A percentile compares a stretch with the other conserved stretches of the same genome.
Conservation (phyloP, 179 eudicot species). For the Nepenthes alata region DNA sequence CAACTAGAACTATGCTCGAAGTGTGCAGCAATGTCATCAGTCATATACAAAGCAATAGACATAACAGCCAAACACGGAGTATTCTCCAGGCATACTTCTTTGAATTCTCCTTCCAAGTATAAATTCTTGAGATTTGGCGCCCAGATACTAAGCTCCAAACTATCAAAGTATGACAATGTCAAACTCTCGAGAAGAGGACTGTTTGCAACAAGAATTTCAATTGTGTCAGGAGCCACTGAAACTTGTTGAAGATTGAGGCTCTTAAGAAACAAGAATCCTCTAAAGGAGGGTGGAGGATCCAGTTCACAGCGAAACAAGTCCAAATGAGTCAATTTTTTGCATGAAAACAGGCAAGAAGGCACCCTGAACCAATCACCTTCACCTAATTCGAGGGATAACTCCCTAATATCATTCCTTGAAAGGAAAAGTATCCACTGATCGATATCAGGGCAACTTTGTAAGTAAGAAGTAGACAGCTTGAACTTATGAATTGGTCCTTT, state of each 20-base stretch:
- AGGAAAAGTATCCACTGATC: slow-evolving; percentile 94
- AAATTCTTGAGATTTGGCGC: slow-evolving; percentile 80
- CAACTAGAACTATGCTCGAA: slow-evolving; percentile 68
- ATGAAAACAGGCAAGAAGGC: slow-evolving; percentile 62
- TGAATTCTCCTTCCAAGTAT: slow-evolving; percentile 77
- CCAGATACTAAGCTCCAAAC: slow-evolving; percentile 50
- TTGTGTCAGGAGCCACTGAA: slow-evolving; percentile 45
- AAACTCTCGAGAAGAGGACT: slow-evolving; percentile 77
- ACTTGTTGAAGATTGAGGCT: slow-evolving; percentile 74
- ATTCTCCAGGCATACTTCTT: slow-evolving; percentile 56
- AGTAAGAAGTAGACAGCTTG: slow-evolving; percentile 36
- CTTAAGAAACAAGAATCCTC: slow-evolving; percentile 52
- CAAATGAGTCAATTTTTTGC: slow-evolving; percentile 47
- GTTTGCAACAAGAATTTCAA: slow-evolving; percentile 53
- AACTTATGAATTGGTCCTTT: slow-evolving; percentile 86
- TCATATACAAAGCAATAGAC: slow-evolving; percentile 67
- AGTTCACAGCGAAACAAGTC: slow-evolving; percentile 79
- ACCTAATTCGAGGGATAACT: slow-evolving; percentile 63
- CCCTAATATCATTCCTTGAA: slow-evolving; percentile 60
- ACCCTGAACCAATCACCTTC: slow-evolving; percentile 84
- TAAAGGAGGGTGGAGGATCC: slow-evolving; percentile 56
- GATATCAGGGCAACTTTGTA: slow-evolving; percentile 61
- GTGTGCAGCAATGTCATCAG: slow-evolving; percentile 70
- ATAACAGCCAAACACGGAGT: slow-evolving; percentile 53
- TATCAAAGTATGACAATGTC: slow-evolving; percentile 70